Evolutionary conservation across 495 filamentous ascomycete genomes (phyloP), one percentile per base, ranked within the genome.

Genomic region (Penicillium malachiteum): DNA sequence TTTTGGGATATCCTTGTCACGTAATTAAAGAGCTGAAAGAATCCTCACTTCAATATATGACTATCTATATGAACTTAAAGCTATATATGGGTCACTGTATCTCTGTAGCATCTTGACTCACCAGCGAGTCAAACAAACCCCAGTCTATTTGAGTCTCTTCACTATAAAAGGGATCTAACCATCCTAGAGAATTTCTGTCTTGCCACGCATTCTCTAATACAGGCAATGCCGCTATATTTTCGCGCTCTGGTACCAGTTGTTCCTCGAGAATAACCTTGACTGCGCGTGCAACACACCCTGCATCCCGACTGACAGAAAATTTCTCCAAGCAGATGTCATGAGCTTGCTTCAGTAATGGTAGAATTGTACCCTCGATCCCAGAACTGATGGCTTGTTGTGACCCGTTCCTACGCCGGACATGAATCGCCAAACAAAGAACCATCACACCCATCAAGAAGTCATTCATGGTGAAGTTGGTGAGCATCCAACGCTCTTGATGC

Each of bases 401-500:
- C n/a, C 12, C 14, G 1, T 50, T 48, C 34, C 40, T 55, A 6
- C 47, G 18, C 2, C 42, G 33, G 32, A 30, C 56, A 48, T 52
- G 46, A 39, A 63, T 34, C 1, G 41, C 48, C 37, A 55, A 33
- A 48, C 56, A 63, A 31, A 63, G 59, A 11, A 58, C 56, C 51
- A 58, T 63, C 31, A 55, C 41, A 1, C 56, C 60, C 16, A 66
- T 48, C 1, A 66, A 30, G 18, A 57, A 66, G 31, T 64, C 63
- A 41, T 66, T 57, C 54, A 56, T 56, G 2, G 60, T 66, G 11
- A 66, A 59, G 39, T 52, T 63, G 7, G 52, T 42, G 12, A 66
- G 35, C 43, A 66, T 56, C 62, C 64, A 67, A 6, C 64, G 62
- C 35, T 62, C 58, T 10, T 39, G 47, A 49, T 59, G 37, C 18